Evolutionary conservation across 2,329 filamentous ascomycete genomes (phyloP).

Genomic region (Exophiala xenobiotica): DNA sequence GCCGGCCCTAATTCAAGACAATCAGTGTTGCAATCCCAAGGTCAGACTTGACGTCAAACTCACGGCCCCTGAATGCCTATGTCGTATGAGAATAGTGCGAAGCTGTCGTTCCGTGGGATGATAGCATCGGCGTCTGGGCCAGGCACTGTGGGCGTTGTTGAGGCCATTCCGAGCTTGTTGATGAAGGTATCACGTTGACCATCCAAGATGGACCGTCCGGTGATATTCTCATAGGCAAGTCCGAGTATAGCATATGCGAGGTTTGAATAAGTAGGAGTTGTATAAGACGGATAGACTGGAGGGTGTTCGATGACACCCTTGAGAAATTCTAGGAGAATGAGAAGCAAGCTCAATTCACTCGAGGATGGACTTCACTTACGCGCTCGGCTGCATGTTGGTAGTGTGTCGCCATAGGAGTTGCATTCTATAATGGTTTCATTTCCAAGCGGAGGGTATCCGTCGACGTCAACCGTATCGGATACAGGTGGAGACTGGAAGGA

Average conservation of each 20-base stretch:
- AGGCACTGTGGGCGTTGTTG: conserved; percentile 37
- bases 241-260: conserved; percentile 38
- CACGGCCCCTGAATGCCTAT: conserved; percentile 10
- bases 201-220: conserved; percentile 37
- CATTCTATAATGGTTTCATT: conserved; percentile 5
- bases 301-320: conserved; percentile 11
- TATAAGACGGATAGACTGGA: conserved; percentile 29
- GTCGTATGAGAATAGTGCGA: conserved; percentile 13
- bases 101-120: conserved; percentile 39
- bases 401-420: conserved; percentile 8
- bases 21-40: background rate
- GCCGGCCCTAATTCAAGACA: conserved; percentile 5
- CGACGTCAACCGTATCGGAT: background rate
- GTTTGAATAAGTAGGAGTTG: conserved; percentile 39
- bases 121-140: conserved; percentile 33
- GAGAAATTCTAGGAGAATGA: conserved; percentile 3
- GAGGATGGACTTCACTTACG: conserved; percentile 1
- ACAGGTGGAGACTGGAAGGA: conserved; percentile 3
- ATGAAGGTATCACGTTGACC: conserved; percentile 30
- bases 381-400: conserved; percentile 7
- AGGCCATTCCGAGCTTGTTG: conserved; percentile 41
- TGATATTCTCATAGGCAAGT: conserved; percentile 43
- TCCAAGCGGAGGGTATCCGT: conserved; percentile 7
- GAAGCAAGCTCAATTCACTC: background rate
- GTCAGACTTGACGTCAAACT: background rate